Percentiles rank a stretch among this genome's conserved stretches.
Evolutionary conservation across 2,329 filamentous ascomycete genomes (phyloP).

Genomic region (Berkeleyomyces basicola): DNA sequence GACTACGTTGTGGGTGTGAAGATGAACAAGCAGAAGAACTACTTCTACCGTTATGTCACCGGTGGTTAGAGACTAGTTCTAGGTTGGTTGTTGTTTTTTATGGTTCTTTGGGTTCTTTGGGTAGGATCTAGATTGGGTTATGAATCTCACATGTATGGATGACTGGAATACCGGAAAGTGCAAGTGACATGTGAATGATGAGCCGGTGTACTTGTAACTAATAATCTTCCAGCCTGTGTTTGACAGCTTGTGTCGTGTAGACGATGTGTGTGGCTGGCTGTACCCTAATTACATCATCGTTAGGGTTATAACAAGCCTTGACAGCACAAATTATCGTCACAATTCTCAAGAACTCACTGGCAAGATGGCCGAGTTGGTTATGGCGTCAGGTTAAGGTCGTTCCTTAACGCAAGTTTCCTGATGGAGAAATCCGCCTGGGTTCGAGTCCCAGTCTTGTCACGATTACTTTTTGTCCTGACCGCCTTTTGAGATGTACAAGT

Average conservation of each 20-base stretch:
- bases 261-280: neutral
- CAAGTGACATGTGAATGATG: no score
- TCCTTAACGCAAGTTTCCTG: slow-evolving; percentile 14
- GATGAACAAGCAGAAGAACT: slow-evolving; percentile 41
- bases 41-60: slow-evolving; percentile 34
- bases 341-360: neutral
- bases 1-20: slow-evolving; percentile 13
- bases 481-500: neutral
- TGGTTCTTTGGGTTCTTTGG: neutral
- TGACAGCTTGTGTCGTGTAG: neutral
- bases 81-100: neutral
- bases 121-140: neutral
- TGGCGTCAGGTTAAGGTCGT: slow-evolving; percentile 23
- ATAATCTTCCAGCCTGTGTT: no score
- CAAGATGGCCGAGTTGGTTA: slow-evolving; percentile 24
- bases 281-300: neutral
- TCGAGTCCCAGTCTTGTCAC: slow-evolving; percentile 14
- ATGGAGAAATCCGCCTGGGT: slow-evolving; percentile 14
- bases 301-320: neutral
- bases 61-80: slow-evolving; percentile 23
- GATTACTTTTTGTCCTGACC: no score
- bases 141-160: neutral
- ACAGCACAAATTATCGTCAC: neutral
- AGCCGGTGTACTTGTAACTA: no score
- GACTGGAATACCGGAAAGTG: neutral